Conservation (phyloP, 805 yeast genomes). For the Candida tammaniensis region DNA sequence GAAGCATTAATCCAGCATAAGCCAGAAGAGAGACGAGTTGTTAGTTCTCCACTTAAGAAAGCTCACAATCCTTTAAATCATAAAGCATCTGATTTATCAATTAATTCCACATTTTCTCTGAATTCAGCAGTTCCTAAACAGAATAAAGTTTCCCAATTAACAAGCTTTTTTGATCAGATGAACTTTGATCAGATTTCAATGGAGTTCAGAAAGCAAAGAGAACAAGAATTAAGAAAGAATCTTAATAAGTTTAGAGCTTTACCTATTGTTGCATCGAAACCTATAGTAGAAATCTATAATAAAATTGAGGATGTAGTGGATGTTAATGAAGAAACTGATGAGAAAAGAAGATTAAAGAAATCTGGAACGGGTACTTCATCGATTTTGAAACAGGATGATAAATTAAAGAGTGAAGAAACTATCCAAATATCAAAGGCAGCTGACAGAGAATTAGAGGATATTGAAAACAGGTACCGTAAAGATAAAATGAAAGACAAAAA, state of each 20-base stretch:
- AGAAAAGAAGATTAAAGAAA: slow-evolving; percentile 7
- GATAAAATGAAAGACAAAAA: slow-evolving; percentile 1
- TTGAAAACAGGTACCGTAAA: slow-evolving; percentile 1
- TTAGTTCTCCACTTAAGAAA: background rate
- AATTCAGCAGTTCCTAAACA: background rate
- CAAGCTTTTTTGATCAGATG: slow-evolving; percentile 66
- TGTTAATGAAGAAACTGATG: slow-evolving; percentile 20
- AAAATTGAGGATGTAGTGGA: slow-evolving; percentile 87
- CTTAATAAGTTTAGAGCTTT: slow-evolving; percentile 63
- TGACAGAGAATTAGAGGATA: slow-evolving; percentile 1
- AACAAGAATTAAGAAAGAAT: slow-evolving; percentile 62
- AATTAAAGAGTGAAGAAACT: slow-evolving; percentile 3
- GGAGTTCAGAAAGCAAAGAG: slow-evolving; percentile 88
- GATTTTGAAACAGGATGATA: slow-evolving; percentile 2
- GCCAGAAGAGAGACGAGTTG: slow-evolving; percentile 1
- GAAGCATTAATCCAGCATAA: slow-evolving; percentile 22
- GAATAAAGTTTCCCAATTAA: slow-evolving; percentile 56
- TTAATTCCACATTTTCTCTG: slow-evolving; percentile 6
- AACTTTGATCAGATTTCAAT: slow-evolving; percentile 77
- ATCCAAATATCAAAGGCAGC: background rate
- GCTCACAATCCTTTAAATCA: slow-evolving; percentile 8
- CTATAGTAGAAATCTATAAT: slow-evolving; percentile 87
- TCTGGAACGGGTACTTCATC: slow-evolving; percentile 8
- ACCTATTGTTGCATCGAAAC: slow-evolving; percentile 72
- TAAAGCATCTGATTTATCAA: slow-evolving; percentile 16